A percentile compares a stretch with the other conserved stretches of the same genome.
These are phyloP conservation scores for Stylonectria norvegica DNA, from an alignment of 2,329 filamentous ascomycete species.

Conservation along the genomic window DNA sequence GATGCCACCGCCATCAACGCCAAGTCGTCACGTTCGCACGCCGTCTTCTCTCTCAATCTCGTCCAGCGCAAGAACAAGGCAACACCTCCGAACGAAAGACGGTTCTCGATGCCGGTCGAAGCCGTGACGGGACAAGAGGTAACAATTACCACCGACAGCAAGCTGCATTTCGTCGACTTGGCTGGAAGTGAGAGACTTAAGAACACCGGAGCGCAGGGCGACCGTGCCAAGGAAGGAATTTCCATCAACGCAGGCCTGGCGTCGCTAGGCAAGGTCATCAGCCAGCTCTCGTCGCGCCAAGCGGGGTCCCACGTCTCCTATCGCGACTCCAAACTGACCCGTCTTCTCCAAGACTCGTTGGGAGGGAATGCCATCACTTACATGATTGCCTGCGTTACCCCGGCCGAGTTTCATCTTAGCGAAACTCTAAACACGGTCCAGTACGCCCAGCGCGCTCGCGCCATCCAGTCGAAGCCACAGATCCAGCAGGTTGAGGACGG, in stretches of 20 bases:
- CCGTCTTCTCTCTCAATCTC: conserved; percentile 92
- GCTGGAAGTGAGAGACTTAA: conserved; percentile 95
- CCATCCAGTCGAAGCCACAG: conserved; percentile 94
- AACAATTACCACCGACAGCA: conserved; percentile 87
- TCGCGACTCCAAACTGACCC: conserved; percentile 93
- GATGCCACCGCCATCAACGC: conserved; percentile 97
- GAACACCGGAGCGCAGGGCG: conserved; percentile 93
- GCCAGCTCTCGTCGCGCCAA: conserved; percentile 88
- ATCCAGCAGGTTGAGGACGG: conserved; percentile 92
- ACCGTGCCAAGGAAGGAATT: conserved; percentile 92
- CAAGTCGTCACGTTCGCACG: conserved; percentile 94
- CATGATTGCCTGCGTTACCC: conserved; percentile 98
- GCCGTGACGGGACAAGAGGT: conserved; percentile 64
- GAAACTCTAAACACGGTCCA: conserved; percentile 97
- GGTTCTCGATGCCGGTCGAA: conserved; percentile 82
- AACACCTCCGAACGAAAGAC: conserved; percentile 65
- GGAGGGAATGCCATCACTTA: conserved; percentile 98
- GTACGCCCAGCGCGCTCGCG: conserved; percentile 91
- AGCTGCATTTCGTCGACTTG: conserved; percentile 96
- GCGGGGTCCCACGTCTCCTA: conserved; percentile 92
- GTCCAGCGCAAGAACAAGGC: conserved; percentile 73
- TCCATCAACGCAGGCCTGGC: conserved; percentile 97
- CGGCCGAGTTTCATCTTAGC: conserved; percentile 93
- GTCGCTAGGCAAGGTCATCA: conserved; percentile 95
- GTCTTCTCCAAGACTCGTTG: conserved; percentile 90